phyloP scores from a whole-genome alignment of 2,329 filamentous ascomycete species.

The Xylariaceae sp. region DNA sequence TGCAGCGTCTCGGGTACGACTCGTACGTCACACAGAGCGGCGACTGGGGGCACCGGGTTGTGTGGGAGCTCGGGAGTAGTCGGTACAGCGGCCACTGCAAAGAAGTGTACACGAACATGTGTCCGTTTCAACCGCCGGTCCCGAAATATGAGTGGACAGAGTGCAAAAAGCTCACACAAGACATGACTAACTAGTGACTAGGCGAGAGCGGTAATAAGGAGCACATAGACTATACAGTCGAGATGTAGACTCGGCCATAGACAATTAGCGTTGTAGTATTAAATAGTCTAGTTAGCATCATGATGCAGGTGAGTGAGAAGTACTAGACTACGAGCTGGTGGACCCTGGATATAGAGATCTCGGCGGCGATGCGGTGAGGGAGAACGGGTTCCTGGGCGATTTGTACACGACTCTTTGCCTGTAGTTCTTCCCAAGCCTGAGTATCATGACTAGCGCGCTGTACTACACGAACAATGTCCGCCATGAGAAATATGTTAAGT shows the following conservation, averaged over 20 bases:
- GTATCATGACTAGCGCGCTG: constrained; percentile 33
- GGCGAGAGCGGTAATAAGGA: too few relatives aligned
- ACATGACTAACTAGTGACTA: too few relatives aligned
- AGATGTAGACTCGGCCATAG: too few relatives aligned
- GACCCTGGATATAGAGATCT: too few relatives aligned
- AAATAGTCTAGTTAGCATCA: too few relatives aligned
- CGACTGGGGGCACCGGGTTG: constrained; percentile 51
- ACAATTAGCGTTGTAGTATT: too few relatives aligned
- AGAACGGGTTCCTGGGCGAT: constrained; percentile 27
- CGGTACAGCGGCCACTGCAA: constrained; percentile 37
- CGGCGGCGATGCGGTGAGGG: too few relatives aligned
- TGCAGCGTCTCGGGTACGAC: constrained; percentile 49
- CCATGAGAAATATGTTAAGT: constrained; percentile 24
- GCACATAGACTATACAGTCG: too few relatives aligned
- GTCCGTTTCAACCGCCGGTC: constrained; percentile 45
- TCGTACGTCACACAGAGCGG: constrained; percentile 34
- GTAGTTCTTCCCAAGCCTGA: constrained; percentile 36
- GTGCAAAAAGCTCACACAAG: constrained; percentile 43
- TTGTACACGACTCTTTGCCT: constrained; percentile 33
- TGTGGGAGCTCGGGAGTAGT: constrained; percentile 45
- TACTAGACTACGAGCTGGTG: too few relatives aligned
- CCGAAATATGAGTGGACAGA: constrained; percentile 38
- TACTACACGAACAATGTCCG: constrained; percentile 28
- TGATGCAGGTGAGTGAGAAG: too few relatives aligned
- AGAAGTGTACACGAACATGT: constrained; percentile 50